phyloP scores from a whole-genome alignment of 129 eudicot species.

The Lactuca sativa region DNA sequence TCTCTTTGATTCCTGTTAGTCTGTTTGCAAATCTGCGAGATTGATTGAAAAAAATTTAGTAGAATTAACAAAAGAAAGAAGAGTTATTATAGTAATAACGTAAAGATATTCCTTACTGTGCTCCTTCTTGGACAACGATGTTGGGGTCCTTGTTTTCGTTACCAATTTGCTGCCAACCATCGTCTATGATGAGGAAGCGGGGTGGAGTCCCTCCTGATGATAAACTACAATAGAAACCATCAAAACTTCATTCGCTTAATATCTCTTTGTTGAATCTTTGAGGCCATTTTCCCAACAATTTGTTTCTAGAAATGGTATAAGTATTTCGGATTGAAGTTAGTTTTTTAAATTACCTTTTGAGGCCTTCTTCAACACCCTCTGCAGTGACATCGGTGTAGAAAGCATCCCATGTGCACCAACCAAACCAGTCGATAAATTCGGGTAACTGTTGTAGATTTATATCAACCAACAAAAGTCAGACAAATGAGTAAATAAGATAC shows the following conservation, averaged over 20 bases:
- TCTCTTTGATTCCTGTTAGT: slow-evolving; percentile 83
- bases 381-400: slow-evolving; percentile 97
- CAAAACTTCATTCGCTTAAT: not conserved
- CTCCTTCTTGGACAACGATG: slow-evolving; percentile 73
- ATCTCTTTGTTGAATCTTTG: not conserved
- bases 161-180: slow-evolving; percentile 97
- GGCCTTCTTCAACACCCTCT: slow-evolving; percentile 91
- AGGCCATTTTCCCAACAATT: not conserved
- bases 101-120: slow-evolving; percentile 60
- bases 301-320: no score
- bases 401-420: slow-evolving; percentile 99
- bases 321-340: no score
- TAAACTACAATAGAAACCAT: slow-evolving; percentile 46
- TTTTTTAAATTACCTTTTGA: slow-evolving; percentile 49
- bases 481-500: not conserved
- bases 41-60: not conserved
- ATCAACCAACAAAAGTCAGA: slow-evolving; percentile 13
- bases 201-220: slow-evolving; percentile 78
- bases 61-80: not conserved
- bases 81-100: not conserved
- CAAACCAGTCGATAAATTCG: slow-evolving; percentile 75
- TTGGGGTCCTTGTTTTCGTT: slow-evolving; percentile 43
- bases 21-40: slow-evolving; percentile 83
- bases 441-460: slow-evolving; percentile 54
- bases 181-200: slow-evolving; percentile 90